Percentiles rank a stretch among this genome's conserved stretches.
Conservation (phyloP, 2,329 filamentous ascomycete genomes). For the Hypoxylon rubiginosum region DNA sequence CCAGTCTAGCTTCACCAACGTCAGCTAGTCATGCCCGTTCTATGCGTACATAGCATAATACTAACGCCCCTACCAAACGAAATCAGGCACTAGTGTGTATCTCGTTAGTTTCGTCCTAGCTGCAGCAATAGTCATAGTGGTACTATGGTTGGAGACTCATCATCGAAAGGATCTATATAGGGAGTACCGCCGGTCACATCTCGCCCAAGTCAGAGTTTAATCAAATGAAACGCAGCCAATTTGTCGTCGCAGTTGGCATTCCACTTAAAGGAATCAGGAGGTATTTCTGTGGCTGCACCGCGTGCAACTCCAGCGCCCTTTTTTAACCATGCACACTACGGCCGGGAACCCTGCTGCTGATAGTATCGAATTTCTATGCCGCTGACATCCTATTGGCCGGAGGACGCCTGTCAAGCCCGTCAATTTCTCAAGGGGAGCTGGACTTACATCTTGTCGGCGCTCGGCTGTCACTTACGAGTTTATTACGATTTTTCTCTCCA, state of each 20-base stretch:
- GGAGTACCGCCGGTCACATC: constrained; percentile 30
- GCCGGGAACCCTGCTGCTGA: constrained; percentile 34
- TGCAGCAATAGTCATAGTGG: constrained; percentile 25
- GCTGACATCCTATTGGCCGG: constrained; percentile 36
- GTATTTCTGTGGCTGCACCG: constrained; percentile 38
- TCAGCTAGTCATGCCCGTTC: constrained; percentile 21
- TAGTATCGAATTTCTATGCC: constrained; percentile 26
- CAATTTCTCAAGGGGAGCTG: constrained; percentile 18
- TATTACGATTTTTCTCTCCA: constrained; percentile 9
- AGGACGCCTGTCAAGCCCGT: constrained; percentile 14
- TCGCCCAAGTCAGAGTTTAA: constrained; percentile 9
- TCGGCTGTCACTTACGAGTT: constrained; percentile 29
- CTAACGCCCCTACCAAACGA: constrained; percentile 18
- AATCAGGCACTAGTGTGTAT: constrained; percentile 32
- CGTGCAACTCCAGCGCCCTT: constrained; percentile 34
- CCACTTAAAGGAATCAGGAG: constrained; percentile 30
- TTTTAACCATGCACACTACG: constrained; percentile 29
- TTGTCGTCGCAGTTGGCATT: constrained; percentile 33
- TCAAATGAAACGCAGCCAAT: constrained; percentile 43
- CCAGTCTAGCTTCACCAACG: constrained; percentile 25
- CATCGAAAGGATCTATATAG: constrained; percentile 35
- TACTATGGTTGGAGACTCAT: constrained; percentile 22
- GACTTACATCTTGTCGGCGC: constrained; percentile 31
- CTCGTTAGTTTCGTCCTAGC: constrained; percentile 35
- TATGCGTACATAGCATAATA: constrained; percentile 2